A percentile compares a stretch with the other conserved stretches of the same genome.
phyloP scores from a whole-genome alignment of 441 rosid genomes.

The Erodium texanum region DNA sequence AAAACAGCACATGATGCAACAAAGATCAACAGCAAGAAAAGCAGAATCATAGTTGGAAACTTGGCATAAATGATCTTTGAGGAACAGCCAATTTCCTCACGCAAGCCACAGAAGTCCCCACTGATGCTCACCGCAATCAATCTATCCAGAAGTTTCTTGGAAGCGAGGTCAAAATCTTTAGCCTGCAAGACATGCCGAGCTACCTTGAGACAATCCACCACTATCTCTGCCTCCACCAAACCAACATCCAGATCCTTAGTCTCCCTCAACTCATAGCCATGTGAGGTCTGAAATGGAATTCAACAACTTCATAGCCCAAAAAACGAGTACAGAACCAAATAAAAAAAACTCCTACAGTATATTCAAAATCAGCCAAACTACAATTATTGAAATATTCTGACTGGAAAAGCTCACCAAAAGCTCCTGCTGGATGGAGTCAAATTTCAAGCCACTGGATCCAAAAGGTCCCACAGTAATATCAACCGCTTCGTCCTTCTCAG shows the following conservation, averaged over 20 bases:
- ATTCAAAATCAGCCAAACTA: background rate
- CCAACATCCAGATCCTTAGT: background rate
- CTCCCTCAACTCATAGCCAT: background rate
- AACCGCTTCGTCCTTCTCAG: background rate
- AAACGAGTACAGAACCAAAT: background rate
- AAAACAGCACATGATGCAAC: background rate
- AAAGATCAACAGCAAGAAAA: background rate
- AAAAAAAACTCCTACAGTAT: background rate
- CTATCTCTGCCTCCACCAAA: background rate
- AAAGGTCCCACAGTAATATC: background rate
- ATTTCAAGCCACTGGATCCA: background rate
- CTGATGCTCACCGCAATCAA: background rate
- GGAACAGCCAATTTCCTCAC: background rate
- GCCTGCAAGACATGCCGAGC: background rate
- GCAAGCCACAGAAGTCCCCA: background rate
- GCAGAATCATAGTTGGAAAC: background rate
- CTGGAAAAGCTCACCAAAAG: background rate
- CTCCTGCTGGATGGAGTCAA: background rate
- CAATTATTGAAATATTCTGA: background rate
- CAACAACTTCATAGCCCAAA: background rate
- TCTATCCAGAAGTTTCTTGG: background rate
- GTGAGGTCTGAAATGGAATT: background rate
- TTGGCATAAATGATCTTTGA: background rate
- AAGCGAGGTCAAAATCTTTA: conserved; percentile 1
- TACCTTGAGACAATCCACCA: background rate